Evolutionary conservation across 306 rosid genomes (phyloP), one percentile per base, ranked within the genome.

Genomic region (Mimosa pudica): DNA sequence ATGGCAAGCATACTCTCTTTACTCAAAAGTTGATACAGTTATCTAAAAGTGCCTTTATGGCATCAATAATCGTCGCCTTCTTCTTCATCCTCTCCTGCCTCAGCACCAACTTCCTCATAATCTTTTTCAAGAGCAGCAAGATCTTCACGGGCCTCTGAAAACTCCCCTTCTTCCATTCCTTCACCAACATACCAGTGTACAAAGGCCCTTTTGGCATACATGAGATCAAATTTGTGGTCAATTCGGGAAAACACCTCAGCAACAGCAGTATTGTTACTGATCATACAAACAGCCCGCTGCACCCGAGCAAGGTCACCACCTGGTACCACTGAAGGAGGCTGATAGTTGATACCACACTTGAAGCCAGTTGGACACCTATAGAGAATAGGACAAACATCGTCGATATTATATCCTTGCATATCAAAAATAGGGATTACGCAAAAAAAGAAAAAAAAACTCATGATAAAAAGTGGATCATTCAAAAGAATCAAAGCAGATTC

Each of bases 121-220:
- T 95, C 98, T 71, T 94, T 94, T 93, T 95, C 98, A n/a, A 95
- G 98, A 41, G 98, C 98, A 76, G 98, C 98, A 5, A 95, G 91
- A 87, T 95, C 98, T 83, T 95, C 98, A 66, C 98, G 97, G 51
- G 98, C 98, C 87, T 95, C 98, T 0, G 98, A 95, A 85, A 95
- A 95, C 86, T 95, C 98, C 16, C 98, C 98, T 90, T 95, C 98
- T 80, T 95, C 98, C 98, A 95, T 95, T 46, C 98, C 98, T 73
- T 95, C 98, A 68, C 98, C 98, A 0, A 95, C 98, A 30, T 95
- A 95, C 98, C 98, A 95, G 89, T 95, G 98, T 33, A 95, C 98
- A 45, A 95, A 95, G 75, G 98, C 98, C 85, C 98, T 92, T 85
- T 95, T 95, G n/a, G 98, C 82, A 82, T 95, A 95, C 98, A 95